Base-by-base conservation (phyloP, 139 green algal genomes). In the Chlamydomonas schloesseri region DNA sequence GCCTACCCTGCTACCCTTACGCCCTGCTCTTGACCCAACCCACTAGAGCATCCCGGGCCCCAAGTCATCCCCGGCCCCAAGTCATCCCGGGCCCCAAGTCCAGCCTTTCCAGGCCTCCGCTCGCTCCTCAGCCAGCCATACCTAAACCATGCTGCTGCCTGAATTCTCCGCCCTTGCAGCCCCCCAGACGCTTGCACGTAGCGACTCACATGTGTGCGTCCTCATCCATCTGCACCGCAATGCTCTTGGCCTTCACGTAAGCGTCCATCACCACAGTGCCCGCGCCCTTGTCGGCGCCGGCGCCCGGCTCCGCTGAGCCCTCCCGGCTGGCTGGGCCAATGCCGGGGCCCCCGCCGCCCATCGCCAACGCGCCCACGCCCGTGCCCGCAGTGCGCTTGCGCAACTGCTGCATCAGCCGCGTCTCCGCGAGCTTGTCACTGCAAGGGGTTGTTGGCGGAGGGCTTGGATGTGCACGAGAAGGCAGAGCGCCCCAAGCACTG, bases 211-310 rank as follows among this genome's bases (percentile, higher is more conserved):
- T 85, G 65, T 85, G 79, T 47, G 31, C 67, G 50, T 85, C 79
- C 79, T 85, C 79, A 21, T 69, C 28, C 50, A 70, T 67, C 64
- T 73, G 58, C n/a, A 46, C 65, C 15, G 64, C 78, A 29, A 84
- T 84, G 78, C 36, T 50, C 62, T 84, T 84, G 42, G 78, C 78
- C 78, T 84, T 84, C 6, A 84, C 78, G 64, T 84, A 84, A 8
- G 78, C n/a, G 8, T 84, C 78, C 77, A 83, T 83, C 37, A 83
- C 77, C 4, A 42, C 23, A 0, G 28, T 34, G 15, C 60, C 60
- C 6, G 21, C 53, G 5, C 33, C 57, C 20, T 11, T 17, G 8
- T 18, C 36, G 58, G 8, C 34, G 18, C 9, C 75, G 36, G 1
- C 37, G 0, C 62, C 31, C 20, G 79, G 79, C 46, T 85, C 79